phyloP scores from a whole-genome alignment of 306 rosid species.

The Chamaecrista fasciculata region DNA sequence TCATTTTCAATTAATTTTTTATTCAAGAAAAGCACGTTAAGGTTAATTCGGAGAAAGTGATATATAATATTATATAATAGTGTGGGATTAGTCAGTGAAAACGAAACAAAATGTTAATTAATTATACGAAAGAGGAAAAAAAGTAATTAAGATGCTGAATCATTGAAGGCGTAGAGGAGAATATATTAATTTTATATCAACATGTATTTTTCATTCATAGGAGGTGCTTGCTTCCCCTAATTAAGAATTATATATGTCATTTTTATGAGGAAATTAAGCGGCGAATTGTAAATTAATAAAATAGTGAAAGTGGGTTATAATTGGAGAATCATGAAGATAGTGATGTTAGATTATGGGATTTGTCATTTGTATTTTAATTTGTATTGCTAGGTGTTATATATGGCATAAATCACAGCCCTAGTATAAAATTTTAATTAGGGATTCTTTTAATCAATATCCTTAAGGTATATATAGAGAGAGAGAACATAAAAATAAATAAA shows the following conservation, averaged over 20 bases:
- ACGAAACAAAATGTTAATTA: not conserved
- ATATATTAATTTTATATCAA: not conserved
- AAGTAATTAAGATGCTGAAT: not conserved
- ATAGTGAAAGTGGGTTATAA: not conserved
- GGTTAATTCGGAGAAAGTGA: not conserved
- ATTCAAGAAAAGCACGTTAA: not conserved
- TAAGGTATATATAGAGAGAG: too few relatives aligned
- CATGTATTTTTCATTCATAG: not conserved
- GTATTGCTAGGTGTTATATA: too few relatives aligned
- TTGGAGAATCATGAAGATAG: not conserved
- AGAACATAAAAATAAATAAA: too few relatives aligned
- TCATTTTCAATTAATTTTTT: not conserved
- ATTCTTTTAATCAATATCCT: too few relatives aligned
- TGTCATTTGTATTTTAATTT: too few relatives aligned
- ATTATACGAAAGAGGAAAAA: not conserved
- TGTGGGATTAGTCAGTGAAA: conserved; percentile 12
- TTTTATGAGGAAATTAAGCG: not conserved
- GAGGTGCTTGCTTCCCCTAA: not conserved
- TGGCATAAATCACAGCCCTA: too few relatives aligned
- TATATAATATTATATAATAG: not conserved
- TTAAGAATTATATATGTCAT: conserved; percentile 8
- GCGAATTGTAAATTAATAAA: not conserved
- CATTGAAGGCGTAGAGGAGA: not conserved
- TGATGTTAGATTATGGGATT: conserved; percentile 6
- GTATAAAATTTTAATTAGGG: too few relatives aligned